These are phyloP conservation scores for Cyclostephanos tholiformis DNA, from an alignment of 108 stramenopile genomes.

Conservation along the genomic window DNA sequence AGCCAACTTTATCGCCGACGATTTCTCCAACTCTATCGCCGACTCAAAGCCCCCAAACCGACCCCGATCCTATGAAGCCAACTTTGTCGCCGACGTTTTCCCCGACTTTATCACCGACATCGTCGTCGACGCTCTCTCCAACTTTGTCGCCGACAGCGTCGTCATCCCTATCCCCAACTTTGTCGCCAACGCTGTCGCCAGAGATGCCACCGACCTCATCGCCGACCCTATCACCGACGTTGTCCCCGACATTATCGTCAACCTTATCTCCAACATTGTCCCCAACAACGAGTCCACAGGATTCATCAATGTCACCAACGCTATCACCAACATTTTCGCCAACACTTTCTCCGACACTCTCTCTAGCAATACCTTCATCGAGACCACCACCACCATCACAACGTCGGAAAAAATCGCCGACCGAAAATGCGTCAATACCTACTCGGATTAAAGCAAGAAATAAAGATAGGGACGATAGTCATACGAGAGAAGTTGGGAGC, in stretches of 20 bases:
- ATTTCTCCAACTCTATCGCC: too few relatives aligned
- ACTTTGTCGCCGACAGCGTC: background rate
- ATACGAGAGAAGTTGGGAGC: background rate
- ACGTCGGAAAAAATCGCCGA: too few relatives aligned
- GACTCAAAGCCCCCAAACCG: too few relatives aligned
- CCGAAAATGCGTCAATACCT: background rate
- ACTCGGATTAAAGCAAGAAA: background rate
- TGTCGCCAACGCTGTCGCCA: background rate
- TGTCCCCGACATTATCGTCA: background rate
- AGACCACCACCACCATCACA: too few relatives aligned
- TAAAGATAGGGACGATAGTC: background rate
- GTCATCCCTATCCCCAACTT: background rate
- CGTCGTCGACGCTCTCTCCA: background rate
- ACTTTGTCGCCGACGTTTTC: too few relatives aligned
- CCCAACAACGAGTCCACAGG: background rate
- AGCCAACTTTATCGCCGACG: too few relatives aligned
- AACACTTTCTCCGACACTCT: too few relatives aligned
- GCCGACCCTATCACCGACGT: background rate
- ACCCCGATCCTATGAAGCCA: too few relatives aligned
- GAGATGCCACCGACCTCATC: background rate
- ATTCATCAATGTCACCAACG: background rate
- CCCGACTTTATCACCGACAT: too few relatives aligned
- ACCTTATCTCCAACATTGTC: background rate
- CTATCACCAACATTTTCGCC: background rate
- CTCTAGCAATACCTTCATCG: too few relatives aligned